Evolutionary conservation across 768 basidiomycete genomes (phyloP).

Genomic region (Suillus sp.): DNA sequence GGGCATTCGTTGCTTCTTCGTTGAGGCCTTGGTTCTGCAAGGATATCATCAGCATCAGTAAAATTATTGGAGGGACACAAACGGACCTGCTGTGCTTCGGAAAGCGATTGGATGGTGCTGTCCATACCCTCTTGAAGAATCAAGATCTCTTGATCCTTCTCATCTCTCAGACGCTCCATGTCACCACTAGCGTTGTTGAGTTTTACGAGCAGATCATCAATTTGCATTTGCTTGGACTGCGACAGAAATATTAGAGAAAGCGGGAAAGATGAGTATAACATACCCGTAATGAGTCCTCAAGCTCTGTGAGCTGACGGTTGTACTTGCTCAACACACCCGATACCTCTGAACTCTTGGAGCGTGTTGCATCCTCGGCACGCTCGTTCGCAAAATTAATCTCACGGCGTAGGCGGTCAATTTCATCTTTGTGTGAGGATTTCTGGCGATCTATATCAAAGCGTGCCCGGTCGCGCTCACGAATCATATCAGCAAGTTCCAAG

Average conservation of each 20-base stretch:
- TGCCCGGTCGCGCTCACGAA: slow-evolving; percentile 94
- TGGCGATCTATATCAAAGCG: slow-evolving; percentile 93
- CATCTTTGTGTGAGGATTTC: slow-evolving; percentile 94
- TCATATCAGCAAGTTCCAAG: slow-evolving; percentile 97
- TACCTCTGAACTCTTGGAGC: slow-evolving; percentile 92
- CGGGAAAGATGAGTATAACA: slow-evolving; percentile 23
- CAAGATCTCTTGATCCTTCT: slow-evolving; percentile 96
- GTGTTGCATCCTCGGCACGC: slow-evolving; percentile 91
- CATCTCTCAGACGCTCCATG: slow-evolving; percentile 81
- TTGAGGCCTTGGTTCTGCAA: slow-evolving; percentile 76
- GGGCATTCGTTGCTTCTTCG: slow-evolving; percentile 92
- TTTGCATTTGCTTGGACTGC: slow-evolving; percentile 93
- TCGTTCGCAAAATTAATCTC: slow-evolving; percentile 96
- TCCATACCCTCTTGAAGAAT: slow-evolving; percentile 97
- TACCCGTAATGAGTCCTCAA: slow-evolving; percentile 95
- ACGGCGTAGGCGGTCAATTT: slow-evolving; percentile 87
- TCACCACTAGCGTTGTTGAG: slow-evolving; percentile 75
- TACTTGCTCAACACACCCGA: slow-evolving; percentile 87
- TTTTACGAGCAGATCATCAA: slow-evolving; percentile 87
- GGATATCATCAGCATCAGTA: slow-evolving; percentile 11
- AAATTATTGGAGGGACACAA: neutral
- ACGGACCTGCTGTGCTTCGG: slow-evolving; percentile 81
- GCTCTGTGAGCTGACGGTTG: slow-evolving; percentile 92
- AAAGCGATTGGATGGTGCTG: slow-evolving; percentile 82
- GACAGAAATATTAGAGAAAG: slow-evolving; percentile 20